Evolutionary conservation across 768 basidiomycete genomes (phyloP), one percentile per base, ranked within the genome.

Genomic region (Clitopilus passeckerianus): DNA sequence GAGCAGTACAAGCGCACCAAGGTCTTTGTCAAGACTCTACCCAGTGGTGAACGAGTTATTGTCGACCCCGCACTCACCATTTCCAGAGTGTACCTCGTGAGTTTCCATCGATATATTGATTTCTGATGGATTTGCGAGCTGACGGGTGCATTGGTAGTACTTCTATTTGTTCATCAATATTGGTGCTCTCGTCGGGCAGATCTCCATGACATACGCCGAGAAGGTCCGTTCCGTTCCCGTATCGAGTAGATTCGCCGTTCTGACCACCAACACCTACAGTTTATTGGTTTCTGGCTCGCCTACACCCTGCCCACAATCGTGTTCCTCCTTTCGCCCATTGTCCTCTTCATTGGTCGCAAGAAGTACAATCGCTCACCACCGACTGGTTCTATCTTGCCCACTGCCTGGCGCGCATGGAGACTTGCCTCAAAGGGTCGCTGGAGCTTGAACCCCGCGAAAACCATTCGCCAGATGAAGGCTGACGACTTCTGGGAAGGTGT

Each of bases 151-250:
- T 54, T 54, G 60, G 5, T 54, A 83, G 81, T 85, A 85, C 64
- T 86, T 86, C 69, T 89, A 89, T 68, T 74, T 85, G 53, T 88
- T 87, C 70, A 87, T 89, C 67, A 91, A 91, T 68, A 70, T 89
- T 55, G 90, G 90, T 1, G 83, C 90, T 0, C 73, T 90, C 22
- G 61, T 84, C 34, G 90, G 87, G 20, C 87, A 89, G 69, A 81
- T 90, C 43, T 69, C 74, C 16, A 89, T 89, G 88, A 80, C 85
- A 0, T 89, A 86, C 65, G 75, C 85, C 20, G 83, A 86, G 68
- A 85, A 84, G 75, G 81, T 84, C 27, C 68, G 4, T 14, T 34
- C 9, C 50, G 5, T 56, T 12, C 58, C 24, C 3, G 34, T 54
- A 8, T 18, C 1, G 15, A 23, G 15, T 22, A 1, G 43, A 22